Evolutionary conservation across 352 stramenopile genomes (phyloP), one percentile per base, ranked within the genome.

Genomic region (Pythium periplocum): DNA sequence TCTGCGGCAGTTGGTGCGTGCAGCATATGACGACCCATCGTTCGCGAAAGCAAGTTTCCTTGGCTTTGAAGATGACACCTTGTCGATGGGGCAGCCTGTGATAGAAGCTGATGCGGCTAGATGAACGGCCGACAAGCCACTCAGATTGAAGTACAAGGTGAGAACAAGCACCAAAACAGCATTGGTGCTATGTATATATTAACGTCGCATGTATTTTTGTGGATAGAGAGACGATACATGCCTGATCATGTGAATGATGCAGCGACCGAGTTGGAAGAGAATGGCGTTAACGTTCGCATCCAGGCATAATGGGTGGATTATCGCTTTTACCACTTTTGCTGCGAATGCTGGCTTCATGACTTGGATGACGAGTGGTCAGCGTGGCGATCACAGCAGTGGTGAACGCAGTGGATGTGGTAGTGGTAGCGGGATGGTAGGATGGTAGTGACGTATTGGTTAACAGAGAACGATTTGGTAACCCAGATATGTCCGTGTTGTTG

Each of bases 121-220:
- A 53, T 53, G 47, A 71, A 74, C 40, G 55, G 70, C 35, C 72
- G 55, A 32, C 12, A 64, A 0, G 48, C 57, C 1, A 40, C 61
- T 4, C 49, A 39, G 37, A 34, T 64, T 1, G 61, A 4, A 61
- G 56, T 26, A 48, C 55, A 10, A 49, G 56, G 26, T 57, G 77
- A 8, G 63, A 86, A 26, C 70, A 78, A 48, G 83, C 87, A 52
- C 80, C 7, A 82, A 83, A 53, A 71, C 78, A 8, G 31, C 61
- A 58, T 17, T 68, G 86, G 34, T 48, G 43, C 6, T 51, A 62
- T 0, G 48, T 86, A 12, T 30, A 63, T 40, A 6, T 3, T 39
- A 6, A 39, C 48, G 17, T 47, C 59, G 26, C 70, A 76, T 4
- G 42, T 2, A 53, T 34, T 45, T 4, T 55, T 46, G 49, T 38